Evolutionary conservation across 176 grass and related monocot genomes (phyloP), one percentile per base, ranked within the genome.

Genomic region (Alopecurus myosuroides): DNA sequence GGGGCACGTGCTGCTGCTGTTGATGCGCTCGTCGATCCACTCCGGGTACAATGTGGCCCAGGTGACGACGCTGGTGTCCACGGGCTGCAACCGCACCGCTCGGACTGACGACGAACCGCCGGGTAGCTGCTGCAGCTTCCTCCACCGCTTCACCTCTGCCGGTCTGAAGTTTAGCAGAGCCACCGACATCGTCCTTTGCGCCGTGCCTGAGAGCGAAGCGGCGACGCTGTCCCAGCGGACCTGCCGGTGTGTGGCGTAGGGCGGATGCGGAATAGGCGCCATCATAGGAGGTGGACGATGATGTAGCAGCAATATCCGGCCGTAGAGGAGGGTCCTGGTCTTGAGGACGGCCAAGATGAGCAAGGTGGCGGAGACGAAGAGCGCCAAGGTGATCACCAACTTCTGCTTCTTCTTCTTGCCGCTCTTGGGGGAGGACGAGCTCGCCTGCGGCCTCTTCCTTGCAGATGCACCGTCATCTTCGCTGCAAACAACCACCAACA

Each of bases 111-210:
- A 3, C 3, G 35, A 64, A 14, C 61, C 30, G 19, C 48, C 67
- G 42, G 8, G 3, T 5, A 19, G 42, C 70, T 13, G 42, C 41
- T 6, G 36, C 36, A 70, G 74, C 74, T 78, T 75, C 29, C 77
- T 81, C 89, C 91, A 97, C 3, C 66, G 82, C 1, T 62, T 79
- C 14, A 81, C 39, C 87, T 97, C 91, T 19, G 79, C 81, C 15
- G 69, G 28, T 39, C 91, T 88, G 87, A 97, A 97, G 69, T 97
- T 97, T 63, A 97, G 86, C 46, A 97, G 45, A 39, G 76, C 76
- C 53, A 78, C 76, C 36, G 76, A 78, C 28, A 23, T 23, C n/a
- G 23, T 9, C 35, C n/a, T 8, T 4, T 5, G 9, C 35, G 35
- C 4, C 34, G n/a, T 14, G 12, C 28, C 34, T 23, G n/a, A 2